Evolutionary conservation across 148 eudicot species (phyloP), one percentile per base, ranked within the genome.

Genomic region (Fagopyrum homotropicum): DNA sequence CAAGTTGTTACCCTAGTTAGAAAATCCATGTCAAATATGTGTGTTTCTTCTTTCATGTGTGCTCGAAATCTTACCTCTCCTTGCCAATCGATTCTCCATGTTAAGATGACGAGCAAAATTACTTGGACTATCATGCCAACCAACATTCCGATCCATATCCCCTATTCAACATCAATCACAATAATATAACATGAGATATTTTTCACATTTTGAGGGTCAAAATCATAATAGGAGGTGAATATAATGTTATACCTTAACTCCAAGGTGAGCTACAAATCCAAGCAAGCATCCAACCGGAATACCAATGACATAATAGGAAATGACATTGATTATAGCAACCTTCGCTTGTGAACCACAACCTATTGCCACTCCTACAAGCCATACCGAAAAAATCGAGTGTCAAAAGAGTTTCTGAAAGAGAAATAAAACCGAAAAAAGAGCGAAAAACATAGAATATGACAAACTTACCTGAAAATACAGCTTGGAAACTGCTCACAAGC

Each of bases 391-490:
- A 15, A 1, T 16, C 59, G 17, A 55, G 19, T 14, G 59, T 55
- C n/a, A 55, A 55, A 16, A 55, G 8, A 15, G n/a, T 1, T 16
- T 16, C 19, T 0, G n/a, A 1, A 26, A 15, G 26, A 46, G 4
- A 12, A 50, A 50, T 52, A 14, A 9, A 47, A 9, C 8, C 26
- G 26, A 9, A 73, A 10, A n/a, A 7, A 14, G 52, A 64, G 3
- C 10, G 19, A 16, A 55, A 15, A n/a, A 55, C 4, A 64, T 2
- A 2, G 26, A 22, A 15, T 14, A 56, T 29, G 29, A 29, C 1
- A 11, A 12, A 30, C 77, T 80, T 76, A 79, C 88, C 87, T 66
- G 88, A 78, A 76, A 88, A 83, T 6, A 85, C 85, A 1, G 88
- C 84, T 19, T 83, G 82, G 17, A 85, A 75, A 81, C 88, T 80